phyloP scores from a whole-genome alignment of 2,329 filamentous ascomycete genomes.

The Phialophora tarda region DNA sequence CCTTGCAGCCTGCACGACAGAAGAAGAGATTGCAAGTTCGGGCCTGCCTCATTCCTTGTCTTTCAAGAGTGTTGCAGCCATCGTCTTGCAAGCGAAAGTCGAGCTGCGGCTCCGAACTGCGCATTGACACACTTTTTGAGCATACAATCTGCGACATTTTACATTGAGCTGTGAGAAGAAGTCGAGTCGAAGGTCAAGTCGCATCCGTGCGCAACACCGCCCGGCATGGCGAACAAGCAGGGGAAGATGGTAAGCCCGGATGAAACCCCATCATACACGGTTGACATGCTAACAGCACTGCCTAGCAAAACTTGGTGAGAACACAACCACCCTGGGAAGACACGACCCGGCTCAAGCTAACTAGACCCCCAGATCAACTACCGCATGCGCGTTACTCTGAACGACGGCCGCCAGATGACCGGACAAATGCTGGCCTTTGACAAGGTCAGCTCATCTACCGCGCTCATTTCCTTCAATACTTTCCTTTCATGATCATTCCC shows the following conservation, averaged over 20 bases:
- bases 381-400: conserved; percentile 95
- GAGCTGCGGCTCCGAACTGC: conserved; percentile 37
- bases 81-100: conserved; percentile 34
- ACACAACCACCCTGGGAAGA: not conserved
- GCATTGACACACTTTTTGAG: conserved; percentile 32
- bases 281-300: conserved; percentile 44
- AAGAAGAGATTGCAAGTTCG: conserved; percentile 30
- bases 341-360: conserved; percentile 10
- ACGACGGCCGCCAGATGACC: conserved; percentile 94
- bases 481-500: not conserved
- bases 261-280: not conserved
- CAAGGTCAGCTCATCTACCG: conserved; percentile 66
- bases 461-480: not conserved
- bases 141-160: conserved; percentile 10
- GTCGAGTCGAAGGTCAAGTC: conserved; percentile 41
- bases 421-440: conserved; percentile 99
- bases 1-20: not conserved
- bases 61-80: conserved; percentile 32
- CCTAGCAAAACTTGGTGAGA: conserved; percentile 69
- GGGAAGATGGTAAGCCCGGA: conserved; percentile 91
- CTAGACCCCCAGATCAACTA: conserved; percentile 81
- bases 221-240: conserved; percentile 84
- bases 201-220: conserved; percentile 53
- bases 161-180: conserved; percentile 1
- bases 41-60: conserved; percentile 29